Evolutionary conservation across 768 basidiomycete species (phyloP).

Genomic region (Heimioporus sp.): DNA sequence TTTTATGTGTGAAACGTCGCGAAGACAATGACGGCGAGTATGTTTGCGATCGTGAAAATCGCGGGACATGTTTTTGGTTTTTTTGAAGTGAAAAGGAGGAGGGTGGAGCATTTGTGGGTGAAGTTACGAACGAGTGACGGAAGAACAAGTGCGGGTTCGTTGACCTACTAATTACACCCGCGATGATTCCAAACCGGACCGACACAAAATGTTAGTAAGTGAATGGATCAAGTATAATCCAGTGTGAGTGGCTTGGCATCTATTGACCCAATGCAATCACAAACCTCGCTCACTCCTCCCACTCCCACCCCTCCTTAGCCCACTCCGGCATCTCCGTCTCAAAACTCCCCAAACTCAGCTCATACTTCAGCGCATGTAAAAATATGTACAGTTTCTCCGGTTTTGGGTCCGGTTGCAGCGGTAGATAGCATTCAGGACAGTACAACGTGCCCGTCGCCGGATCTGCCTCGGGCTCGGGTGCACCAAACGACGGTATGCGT

Average conservation of each 20-base stretch:
- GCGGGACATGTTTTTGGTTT: slow-evolving; percentile 12
- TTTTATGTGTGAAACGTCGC: slow-evolving; percentile 19
- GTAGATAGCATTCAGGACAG: slow-evolving; percentile 90
- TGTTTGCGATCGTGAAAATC: slow-evolving; percentile 7
- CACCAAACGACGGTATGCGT: slow-evolving; percentile 26
- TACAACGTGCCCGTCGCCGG: slow-evolving; percentile 52
- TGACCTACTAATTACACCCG: not conserved
- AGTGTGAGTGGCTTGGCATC: too few species aligned
- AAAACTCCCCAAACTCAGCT: slow-evolving; percentile 76
- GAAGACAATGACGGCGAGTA: slow-evolving; percentile 8
- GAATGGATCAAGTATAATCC: too few species aligned
- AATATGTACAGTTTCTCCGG: slow-evolving; percentile 95
- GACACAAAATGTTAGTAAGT: not conserved
- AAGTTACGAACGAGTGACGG: not conserved
- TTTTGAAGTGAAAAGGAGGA: slow-evolving; percentile 9
- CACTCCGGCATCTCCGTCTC: slow-evolving; percentile 88
- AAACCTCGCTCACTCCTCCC: slow-evolving; percentile 40
- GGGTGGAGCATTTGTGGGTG: slow-evolving; percentile 5
- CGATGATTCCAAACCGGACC: slow-evolving; percentile 17
- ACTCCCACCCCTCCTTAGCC: slow-evolving; percentile 73
- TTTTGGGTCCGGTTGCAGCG: slow-evolving; percentile 88
- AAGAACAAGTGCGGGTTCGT: too few species aligned
- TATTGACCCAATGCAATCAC: not conserved
- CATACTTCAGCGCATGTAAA: slow-evolving; percentile 87
- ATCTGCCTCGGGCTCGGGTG: slow-evolving; percentile 30